Base-by-base conservation (phyloP, 768 basidiomycete genomes). In the Suillus bovinus region DNA sequence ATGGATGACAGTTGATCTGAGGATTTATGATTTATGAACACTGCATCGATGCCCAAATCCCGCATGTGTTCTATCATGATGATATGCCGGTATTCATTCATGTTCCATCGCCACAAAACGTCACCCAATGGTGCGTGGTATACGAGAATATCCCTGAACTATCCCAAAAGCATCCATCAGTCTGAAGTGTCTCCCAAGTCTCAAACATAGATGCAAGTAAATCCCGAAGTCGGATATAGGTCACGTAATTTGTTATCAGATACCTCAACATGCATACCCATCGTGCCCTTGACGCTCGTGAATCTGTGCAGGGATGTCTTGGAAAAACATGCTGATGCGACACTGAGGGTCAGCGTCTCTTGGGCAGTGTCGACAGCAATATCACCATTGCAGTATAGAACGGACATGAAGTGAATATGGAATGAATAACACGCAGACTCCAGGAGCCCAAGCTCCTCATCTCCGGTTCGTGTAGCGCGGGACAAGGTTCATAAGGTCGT, bases 381-480 rank as follows among this genome's bases (percentile, higher is more conserved):
- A 34, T 34, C 27, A 17, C 5, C 14, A 36, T 24, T 16, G 22
- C 22, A 34, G 1, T 22, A 17, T 55, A 55, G 22, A 9, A 17
- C 34, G 34, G 53, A 24, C 16, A 55, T 54, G 53, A 54, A 20
- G 50, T 52, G 17, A 52, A 5, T 52, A 55, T 5, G 22, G 16
- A 24, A 55, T n/a, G 36, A 33, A 22, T 53, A 53, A 53, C 36
- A 29, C 16, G 16, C 34, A 38, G 17, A 38, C 36, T 56, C 10
- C 36, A 39, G 36, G 55, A 56, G 39, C 36, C 55, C 55, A 24
- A 56, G 55, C 34, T 27, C 16, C 2, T 36, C 55, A 56, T 56
- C 36, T 29, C 55, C 24, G 55, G 54, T 56, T 39, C 54, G 10
- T 56, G 54, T 16, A 17, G 34, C 27, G 7, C 36, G 24, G 8